These are phyloP conservation scores for Filobasidium wieringae DNA, from an alignment of 768 basidiomycete genomes.

Conservation along the genomic window DNA sequence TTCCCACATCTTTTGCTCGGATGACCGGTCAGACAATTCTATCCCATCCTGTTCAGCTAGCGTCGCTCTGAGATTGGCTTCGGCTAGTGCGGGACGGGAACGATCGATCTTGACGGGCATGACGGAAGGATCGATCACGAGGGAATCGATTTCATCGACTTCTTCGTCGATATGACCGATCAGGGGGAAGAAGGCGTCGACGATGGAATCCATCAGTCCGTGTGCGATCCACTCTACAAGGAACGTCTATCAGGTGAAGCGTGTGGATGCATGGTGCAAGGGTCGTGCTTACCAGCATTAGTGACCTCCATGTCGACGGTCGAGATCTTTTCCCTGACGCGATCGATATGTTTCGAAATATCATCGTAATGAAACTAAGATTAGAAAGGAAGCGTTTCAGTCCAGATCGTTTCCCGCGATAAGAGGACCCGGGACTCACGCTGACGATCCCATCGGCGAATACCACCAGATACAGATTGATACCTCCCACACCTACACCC, in stretches of 20 bases:
- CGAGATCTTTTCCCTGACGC: conserved; percentile 60
- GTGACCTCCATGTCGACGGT: conserved; percentile 49
- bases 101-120: neutral
- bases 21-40: neutral
- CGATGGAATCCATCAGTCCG: conserved; percentile 79
- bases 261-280: conserved; percentile 8
- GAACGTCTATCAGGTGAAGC: neutral
- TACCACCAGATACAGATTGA: conserved; percentile 78
- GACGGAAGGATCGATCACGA: conserved; percentile 46
- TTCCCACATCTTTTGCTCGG: neutral
- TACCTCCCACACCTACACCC: conserved; percentile 52
- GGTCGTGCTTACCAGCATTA: conserved; percentile 28
- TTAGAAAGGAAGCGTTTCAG: neutral
- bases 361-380: conserved; percentile 82
- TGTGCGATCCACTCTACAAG: conserved; percentile 82
- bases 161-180: conserved; percentile 69
- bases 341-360: conserved; percentile 71
- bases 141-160: conserved; percentile 60
- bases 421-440: conserved; percentile 28
- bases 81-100: neutral
- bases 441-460: conserved; percentile 69
- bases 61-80: neutral
- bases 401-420: neutral
- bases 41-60: neutral
- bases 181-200: conserved; percentile 75